Evolutionary conservation across 768 basidiomycete genomes (phyloP).

Genomic region (Lepiota brunneoincarnata): DNA sequence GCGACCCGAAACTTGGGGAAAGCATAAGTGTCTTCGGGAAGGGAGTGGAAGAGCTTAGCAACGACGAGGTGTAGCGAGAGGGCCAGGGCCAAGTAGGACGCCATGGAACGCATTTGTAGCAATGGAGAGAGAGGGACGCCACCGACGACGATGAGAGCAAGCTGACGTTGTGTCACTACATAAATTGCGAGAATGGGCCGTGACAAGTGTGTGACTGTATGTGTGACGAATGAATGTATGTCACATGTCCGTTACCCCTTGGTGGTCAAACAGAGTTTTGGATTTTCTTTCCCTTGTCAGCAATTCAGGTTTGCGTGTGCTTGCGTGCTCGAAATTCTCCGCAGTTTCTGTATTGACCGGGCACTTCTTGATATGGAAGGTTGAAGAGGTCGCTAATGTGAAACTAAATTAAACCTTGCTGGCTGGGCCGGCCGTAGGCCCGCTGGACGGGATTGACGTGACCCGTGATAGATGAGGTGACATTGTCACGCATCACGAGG

Average conservation of each 20-base stretch:
- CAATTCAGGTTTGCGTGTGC: conserved; percentile 4
- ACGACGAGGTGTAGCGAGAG: conserved; percentile 24
- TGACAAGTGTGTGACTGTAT: conserved; percentile 3
- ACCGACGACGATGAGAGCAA: background rate
- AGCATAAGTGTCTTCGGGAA: conserved; percentile 78
- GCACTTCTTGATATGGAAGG: conserved; percentile 6
- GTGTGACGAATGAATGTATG: conserved; percentile 5
- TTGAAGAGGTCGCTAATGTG: background rate
- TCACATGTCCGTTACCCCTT: background rate
- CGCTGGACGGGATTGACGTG: conserved; percentile 4
- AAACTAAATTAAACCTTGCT: conserved; percentile 14
- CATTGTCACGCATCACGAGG: conserved; percentile 2
- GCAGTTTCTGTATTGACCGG: conserved; percentile 1
- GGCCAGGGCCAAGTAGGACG: conserved; percentile 24
- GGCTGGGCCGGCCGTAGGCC: conserved; percentile 6
- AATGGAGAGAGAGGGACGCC: conserved; percentile 15
- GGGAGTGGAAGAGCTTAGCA: conserved; percentile 56
- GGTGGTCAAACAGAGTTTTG: conserved; percentile 5
- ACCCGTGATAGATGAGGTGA: conserved; percentile 6
- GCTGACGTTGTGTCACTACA: conserved; percentile 9
- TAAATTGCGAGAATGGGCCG: background rate
- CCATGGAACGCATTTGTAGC: conserved; percentile 25
- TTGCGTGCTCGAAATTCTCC: conserved; percentile 2
- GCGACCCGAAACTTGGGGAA: conserved; percentile 81
- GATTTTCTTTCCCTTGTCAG: background rate